These are phyloP conservation scores for Sporothrix schenckii DNA, from an alignment of 2,329 filamentous ascomycete species.

Conservation along the genomic window DNA sequence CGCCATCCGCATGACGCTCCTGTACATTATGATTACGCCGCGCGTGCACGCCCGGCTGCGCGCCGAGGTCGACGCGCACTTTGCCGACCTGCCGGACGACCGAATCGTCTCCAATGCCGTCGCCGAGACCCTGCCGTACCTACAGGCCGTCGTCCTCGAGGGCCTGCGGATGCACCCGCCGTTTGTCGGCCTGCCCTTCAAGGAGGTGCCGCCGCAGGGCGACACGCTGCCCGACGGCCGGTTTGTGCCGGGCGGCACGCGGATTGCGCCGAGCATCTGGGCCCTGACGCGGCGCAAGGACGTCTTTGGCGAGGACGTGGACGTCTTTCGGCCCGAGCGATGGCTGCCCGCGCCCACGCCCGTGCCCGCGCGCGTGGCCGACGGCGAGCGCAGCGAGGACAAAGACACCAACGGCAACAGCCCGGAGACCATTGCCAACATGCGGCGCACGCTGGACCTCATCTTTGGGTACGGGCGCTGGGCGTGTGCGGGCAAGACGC, in stretches of 20 bases:
- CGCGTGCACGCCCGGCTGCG: slow-evolving; percentile 36
- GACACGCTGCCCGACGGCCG: slow-evolving; percentile 47
- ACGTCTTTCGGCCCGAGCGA: slow-evolving; percentile 51
- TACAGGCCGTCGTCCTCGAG: slow-evolving; percentile 56
- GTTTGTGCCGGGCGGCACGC: slow-evolving; percentile 52
- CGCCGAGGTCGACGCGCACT: slow-evolving; percentile 46
- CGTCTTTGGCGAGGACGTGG: slow-evolving; percentile 46
- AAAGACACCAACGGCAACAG: slow-evolving; percentile 27
- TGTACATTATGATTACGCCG: slow-evolving; percentile 39
- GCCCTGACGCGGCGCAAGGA: slow-evolving; percentile 45
- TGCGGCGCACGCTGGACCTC: slow-evolving; percentile 43
- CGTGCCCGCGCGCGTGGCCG: too few relatives aligned
- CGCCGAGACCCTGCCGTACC: slow-evolving; percentile 49
- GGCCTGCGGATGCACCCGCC: slow-evolving; percentile 53
- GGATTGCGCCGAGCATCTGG: slow-evolving; percentile 41
- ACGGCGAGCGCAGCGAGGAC: not conserved
- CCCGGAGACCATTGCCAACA: slow-evolving; percentile 31
- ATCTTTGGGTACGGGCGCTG: slow-evolving; percentile 48
- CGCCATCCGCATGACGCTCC: slow-evolving; percentile 39
- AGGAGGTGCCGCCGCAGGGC: slow-evolving; percentile 44
- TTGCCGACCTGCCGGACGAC: slow-evolving; percentile 32
- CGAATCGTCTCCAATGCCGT: slow-evolving; percentile 36
- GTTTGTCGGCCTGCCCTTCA: slow-evolving; percentile 42
- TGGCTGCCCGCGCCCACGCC: slow-evolving; percentile 43
- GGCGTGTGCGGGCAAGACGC: slow-evolving; percentile 48